Conservation (phyloP, 768 basidiomycete species). For the Russula olivacea region DNA sequence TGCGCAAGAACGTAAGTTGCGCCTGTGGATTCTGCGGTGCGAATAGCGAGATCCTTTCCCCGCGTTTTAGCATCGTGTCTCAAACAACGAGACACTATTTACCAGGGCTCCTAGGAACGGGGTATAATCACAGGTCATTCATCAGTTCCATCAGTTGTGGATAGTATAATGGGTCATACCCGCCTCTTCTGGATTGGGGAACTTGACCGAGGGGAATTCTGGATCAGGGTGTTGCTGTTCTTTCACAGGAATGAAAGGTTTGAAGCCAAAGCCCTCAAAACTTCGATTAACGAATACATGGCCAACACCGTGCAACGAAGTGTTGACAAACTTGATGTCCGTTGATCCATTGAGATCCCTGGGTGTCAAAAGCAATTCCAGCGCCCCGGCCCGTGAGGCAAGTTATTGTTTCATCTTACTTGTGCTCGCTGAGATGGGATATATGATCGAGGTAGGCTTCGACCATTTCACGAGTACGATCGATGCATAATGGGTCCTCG, state of each 20-base stretch:
- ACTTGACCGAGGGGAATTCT: constrained; percentile 76
- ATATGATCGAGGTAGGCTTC: constrained; percentile 50
- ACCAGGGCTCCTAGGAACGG: constrained; percentile 27
- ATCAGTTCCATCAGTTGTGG: background rate
- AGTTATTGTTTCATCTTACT: constrained; percentile 5
- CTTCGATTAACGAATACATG: constrained; percentile 54
- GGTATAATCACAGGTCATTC: background rate
- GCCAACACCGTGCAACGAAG: constrained; percentile 88
- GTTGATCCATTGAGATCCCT: constrained; percentile 37
- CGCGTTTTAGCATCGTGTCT: background rate
- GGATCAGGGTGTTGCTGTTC: constrained; percentile 74
- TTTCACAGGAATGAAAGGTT: constrained; percentile 51
- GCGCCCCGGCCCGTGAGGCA: background rate
- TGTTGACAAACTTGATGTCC: constrained; percentile 66
- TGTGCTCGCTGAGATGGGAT: constrained; percentile 27
- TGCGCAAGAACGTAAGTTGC: constrained; percentile 74
- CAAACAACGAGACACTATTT: background rate
- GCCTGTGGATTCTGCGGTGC: constrained; percentile 47
- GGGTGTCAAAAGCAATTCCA: background rate
- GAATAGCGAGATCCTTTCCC: constrained; percentile 64
- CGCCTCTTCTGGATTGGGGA: constrained; percentile 90
- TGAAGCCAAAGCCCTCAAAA: constrained; percentile 55
- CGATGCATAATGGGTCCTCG: constrained; percentile 43
- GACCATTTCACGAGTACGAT: constrained; percentile 55
- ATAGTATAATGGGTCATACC: constrained; percentile 38